phyloP scores from a whole-genome alignment of 1,139 yeast species.

The Geotrichum phurueaensis region DNA sequence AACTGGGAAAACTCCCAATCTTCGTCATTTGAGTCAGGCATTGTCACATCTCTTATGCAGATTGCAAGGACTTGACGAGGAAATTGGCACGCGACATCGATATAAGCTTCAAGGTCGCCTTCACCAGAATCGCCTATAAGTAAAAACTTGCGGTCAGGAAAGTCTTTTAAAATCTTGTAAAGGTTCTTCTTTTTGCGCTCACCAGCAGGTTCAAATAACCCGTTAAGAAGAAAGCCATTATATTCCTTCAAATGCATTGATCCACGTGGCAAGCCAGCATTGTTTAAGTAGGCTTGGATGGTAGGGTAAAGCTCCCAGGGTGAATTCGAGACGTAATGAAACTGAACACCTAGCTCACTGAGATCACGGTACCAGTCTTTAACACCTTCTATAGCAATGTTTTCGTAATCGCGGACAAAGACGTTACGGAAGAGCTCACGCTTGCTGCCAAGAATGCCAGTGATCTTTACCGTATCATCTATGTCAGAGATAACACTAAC shows the following conservation, averaged over 20 bases:
- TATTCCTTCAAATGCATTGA: conserved; percentile 85
- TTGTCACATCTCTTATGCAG: conserved; percentile 71
- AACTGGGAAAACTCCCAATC: not conserved
- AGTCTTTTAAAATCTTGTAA: conserved; percentile 60
- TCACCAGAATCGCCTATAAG: conserved; percentile 96
- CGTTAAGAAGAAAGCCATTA: conserved; percentile 67
- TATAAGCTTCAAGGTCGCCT: conserved; percentile 86
- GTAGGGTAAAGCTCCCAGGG: conserved; percentile 84
- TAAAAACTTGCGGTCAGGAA: conserved; percentile 69
- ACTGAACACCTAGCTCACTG: conserved; percentile 42
- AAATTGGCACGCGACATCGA: conserved; percentile 54
- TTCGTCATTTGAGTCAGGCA: conserved; percentile 22
- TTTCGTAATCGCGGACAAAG: conserved; percentile 55
- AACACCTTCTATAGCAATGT: conserved; percentile 69
- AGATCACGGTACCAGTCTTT: conserved; percentile 59
- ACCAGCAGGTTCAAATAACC: conserved; percentile 80
- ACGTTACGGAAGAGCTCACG: conserved; percentile 74
- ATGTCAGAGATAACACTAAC: conserved; percentile 81
- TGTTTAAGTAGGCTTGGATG: conserved; percentile 52
- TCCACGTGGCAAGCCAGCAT: conserved; percentile 59
- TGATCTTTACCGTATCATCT: conserved; percentile 86
- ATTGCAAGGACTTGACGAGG: conserved; percentile 68
- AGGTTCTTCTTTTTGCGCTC: conserved; percentile 70
- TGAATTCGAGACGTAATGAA: conserved; percentile 91
- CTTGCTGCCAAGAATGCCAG: conserved; percentile 87